A percentile compares a stretch with the other conserved stretches of the same genome.
Conservation (phyloP, 805 yeast genomes). For the Saccharomycopsis oosterbeekiorum region DNA sequence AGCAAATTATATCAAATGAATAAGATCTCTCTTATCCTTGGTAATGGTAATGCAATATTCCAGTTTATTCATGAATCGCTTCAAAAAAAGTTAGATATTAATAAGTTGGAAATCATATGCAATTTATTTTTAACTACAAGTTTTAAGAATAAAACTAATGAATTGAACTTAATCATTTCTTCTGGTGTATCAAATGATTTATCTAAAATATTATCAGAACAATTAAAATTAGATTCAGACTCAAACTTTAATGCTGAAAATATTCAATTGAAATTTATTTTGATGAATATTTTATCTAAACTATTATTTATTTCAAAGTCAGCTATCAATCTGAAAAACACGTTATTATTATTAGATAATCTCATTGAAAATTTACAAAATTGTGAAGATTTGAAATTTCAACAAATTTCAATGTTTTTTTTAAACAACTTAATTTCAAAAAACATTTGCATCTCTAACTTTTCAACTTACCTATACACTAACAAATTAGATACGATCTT, state of each 20-base stretch:
- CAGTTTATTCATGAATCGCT: not conserved
- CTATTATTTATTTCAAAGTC: not conserved
- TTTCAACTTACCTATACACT: not conserved
- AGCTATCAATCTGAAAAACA: not conserved
- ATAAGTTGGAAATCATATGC: not conserved
- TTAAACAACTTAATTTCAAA: conserved; percentile 3
- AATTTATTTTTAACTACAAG: not conserved
- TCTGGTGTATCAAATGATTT: not conserved
- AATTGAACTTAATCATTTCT: not conserved
- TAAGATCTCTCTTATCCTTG: not conserved
- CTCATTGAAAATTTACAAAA: not conserved
- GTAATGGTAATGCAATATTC: not conserved
- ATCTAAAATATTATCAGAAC: not conserved
- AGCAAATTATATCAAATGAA: not conserved
- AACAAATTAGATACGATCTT: not conserved
- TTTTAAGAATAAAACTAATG: not conserved
- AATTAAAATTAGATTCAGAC: not conserved
- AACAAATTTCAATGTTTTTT: conserved; percentile 4
- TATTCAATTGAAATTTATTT: not conserved
- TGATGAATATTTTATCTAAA: not conserved
- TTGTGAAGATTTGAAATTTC: conserved; percentile 2
- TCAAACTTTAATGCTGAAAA: not conserved
- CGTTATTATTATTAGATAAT: not conserved
- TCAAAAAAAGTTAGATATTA: not conserved
- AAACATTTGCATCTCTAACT: not conserved